These are phyloP conservation scores for Reutealis trisperma DNA, from an alignment of 345 rosid genomes.

Conservation along the genomic window DNA sequence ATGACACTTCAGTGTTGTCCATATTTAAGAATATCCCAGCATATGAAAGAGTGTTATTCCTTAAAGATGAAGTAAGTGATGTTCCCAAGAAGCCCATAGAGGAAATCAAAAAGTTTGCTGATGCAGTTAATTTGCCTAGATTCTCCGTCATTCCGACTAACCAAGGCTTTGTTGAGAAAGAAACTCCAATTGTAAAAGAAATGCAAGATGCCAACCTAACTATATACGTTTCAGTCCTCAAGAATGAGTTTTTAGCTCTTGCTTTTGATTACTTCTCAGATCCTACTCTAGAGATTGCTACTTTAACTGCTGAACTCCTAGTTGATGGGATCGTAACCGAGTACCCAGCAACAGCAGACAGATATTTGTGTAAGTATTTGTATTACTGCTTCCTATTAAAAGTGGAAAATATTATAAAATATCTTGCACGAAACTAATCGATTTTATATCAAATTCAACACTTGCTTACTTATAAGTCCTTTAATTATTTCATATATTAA, in stretches of 20 bases:
- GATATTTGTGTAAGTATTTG: slow-evolving; percentile 59
- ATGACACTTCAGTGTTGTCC: slow-evolving; percentile 66
- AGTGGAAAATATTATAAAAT: background rate
- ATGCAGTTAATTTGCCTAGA: slow-evolving; percentile 56
- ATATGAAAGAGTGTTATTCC: slow-evolving; percentile 55
- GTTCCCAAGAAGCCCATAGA: slow-evolving; percentile 53
- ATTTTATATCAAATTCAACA: too few species aligned
- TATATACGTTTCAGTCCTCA: slow-evolving; percentile 58
- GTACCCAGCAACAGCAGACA: slow-evolving; percentile 75
- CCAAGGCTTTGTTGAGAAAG: slow-evolving; percentile 38
- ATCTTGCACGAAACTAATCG: background rate
- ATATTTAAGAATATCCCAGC: slow-evolving; percentile 45
- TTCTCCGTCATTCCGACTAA: slow-evolving; percentile 35
- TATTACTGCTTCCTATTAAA: too few species aligned
- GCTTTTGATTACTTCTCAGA: slow-evolving; percentile 73
- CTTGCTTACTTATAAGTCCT: too few species aligned
- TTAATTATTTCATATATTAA: too few species aligned
- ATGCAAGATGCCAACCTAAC: slow-evolving; percentile 65
- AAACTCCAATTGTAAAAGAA: slow-evolving; percentile 50
- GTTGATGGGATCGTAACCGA: slow-evolving; percentile 77
- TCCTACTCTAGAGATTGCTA: slow-evolving; percentile 67
- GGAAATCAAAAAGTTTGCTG: slow-evolving; percentile 72
- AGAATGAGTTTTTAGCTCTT: slow-evolving; percentile 63
- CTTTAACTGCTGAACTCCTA: slow-evolving; percentile 45
- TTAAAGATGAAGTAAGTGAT: slow-evolving; percentile 48